Conservation (phyloP, 164 flowering plant species). For the Umbellularia californica region DNA sequence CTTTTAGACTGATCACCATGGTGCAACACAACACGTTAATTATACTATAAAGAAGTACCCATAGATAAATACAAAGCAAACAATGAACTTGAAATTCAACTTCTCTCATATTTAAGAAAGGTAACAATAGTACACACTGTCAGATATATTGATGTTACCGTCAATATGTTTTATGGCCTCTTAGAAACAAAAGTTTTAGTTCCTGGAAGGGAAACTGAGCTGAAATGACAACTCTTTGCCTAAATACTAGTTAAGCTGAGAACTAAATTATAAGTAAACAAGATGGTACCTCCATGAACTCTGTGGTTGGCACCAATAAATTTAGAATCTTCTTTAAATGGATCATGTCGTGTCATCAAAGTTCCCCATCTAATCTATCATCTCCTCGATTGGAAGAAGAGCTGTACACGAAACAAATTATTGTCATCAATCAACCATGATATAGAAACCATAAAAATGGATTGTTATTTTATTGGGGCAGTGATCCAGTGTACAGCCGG, state of each 20-base stretch:
- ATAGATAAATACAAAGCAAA: neutral
- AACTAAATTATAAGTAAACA: neutral
- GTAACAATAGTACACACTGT: neutral
- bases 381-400: neutral
- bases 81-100: neutral
- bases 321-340: neutral
- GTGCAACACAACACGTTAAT: too few relatives aligned
- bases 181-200: neutral
- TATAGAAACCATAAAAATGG: neutral
- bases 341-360: neutral
- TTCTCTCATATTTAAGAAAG: neutral
- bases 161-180: neutral
- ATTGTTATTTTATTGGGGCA: neutral
- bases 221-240: neutral
- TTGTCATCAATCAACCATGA: neutral
- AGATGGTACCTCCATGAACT: neutral
- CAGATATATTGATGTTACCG: neutral
- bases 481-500: neutral
- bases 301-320: neutral
- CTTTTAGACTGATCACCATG: too few relatives aligned
- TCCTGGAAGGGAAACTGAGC: neutral
- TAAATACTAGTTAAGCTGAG: neutral
- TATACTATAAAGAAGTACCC: neutral
- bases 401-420: neutral
- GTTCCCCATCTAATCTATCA: conserved; percentile 3